Evolutionary conservation across 1,139 yeast species (phyloP).

Genomic region (Suhomyces atakaporum): DNA sequence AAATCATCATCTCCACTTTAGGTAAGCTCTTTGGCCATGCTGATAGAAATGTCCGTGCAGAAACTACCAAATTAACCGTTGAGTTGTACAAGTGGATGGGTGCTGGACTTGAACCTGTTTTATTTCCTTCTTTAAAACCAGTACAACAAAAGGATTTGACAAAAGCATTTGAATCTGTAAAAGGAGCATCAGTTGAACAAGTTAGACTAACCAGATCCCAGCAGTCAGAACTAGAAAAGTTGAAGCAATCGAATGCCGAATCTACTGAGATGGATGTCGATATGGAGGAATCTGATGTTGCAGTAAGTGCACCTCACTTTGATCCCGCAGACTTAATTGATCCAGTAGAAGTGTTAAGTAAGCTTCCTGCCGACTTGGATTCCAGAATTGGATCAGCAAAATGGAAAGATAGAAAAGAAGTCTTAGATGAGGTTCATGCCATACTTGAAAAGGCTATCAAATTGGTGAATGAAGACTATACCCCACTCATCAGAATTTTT

Average conservation of each 20-base stretch:
- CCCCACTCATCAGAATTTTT: slow-evolving; percentile 57
- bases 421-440: slow-evolving; percentile 64
- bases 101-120: slow-evolving; percentile 54
- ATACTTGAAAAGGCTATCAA: slow-evolving; percentile 54
- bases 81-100: slow-evolving; percentile 81
- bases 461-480: slow-evolving; percentile 53
- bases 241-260: slow-evolving; percentile 14
- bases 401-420: slow-evolving; percentile 95
- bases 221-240: slow-evolving; percentile 25
- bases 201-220: slow-evolving; percentile 59
- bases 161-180: slow-evolving; percentile 60
- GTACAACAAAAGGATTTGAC: slow-evolving; percentile 88
- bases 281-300: slow-evolving; percentile 37
- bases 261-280: slow-evolving; percentile 36
- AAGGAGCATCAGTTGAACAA: slow-evolving; percentile 51
- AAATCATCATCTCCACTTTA: slow-evolving; percentile 57
- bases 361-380: slow-evolving; percentile 65
- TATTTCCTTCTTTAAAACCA: slow-evolving; percentile 79
- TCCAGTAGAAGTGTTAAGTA: slow-evolving; percentile 59
- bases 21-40: slow-evolving; percentile 82
- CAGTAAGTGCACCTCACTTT: slow-evolving; percentile 20
- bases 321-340: slow-evolving; percentile 45
- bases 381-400: slow-evolving; percentile 59
- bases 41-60: slow-evolving; percentile 83
- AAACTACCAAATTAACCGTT: slow-evolving; percentile 68